Base-by-base conservation (phyloP, 192 early-diverging fungal genomes). In the Entomortierella parvispora region DNA sequence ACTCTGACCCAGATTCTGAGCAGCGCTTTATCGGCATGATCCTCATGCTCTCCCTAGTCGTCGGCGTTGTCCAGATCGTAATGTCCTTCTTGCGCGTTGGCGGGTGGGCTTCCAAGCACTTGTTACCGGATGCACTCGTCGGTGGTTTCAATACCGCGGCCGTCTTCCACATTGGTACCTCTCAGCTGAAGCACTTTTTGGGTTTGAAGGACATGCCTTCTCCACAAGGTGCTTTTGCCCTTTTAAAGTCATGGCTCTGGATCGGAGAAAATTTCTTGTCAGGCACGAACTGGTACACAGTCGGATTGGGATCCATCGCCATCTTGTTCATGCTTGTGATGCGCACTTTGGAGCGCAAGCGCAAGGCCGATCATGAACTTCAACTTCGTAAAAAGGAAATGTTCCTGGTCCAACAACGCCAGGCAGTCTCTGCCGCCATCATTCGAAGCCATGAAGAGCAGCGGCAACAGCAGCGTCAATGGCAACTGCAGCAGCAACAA, bases 111-210 rank as follows among this genome's bases (percentile, higher is more conserved):
- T 71, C 80, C 22, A 72, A 72, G 22, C 69, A 80, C 43, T 23
- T 81, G 14, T 47, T 81, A 15, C 65, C 66, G 0, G 72, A 75
- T 52, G 71, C 80, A 7, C 62, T 81, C 0, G 68, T 81, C 42
- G 68, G 69, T 15, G 80, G 80, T 31, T 76, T 81, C 52, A 76
- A 68, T 29, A 71, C 80, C 3, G 80, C 72, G 2, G 71, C 80
- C 10, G 80, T 72, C 56, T 71, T 81, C 50, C 72, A 77, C 42
- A 81, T 81, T 20, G 75, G 68, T 23, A 71, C 75, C 7, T 75
- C 80, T 14, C 80, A 81, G 14, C 40, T 81, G 23, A 68, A 72
- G 14, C 71, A 70, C 48, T 72, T 81, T 52, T 59, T 81, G 26
- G 80, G 80, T 10, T 34, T 81, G 52, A 61, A 66, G 46, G 26